Percentiles rank a stretch among this genome's conserved stretches.
Evolutionary conservation across 2,329 filamentous ascomycete species (phyloP).

Genomic region (Pseudocercospora fuligena): DNA sequence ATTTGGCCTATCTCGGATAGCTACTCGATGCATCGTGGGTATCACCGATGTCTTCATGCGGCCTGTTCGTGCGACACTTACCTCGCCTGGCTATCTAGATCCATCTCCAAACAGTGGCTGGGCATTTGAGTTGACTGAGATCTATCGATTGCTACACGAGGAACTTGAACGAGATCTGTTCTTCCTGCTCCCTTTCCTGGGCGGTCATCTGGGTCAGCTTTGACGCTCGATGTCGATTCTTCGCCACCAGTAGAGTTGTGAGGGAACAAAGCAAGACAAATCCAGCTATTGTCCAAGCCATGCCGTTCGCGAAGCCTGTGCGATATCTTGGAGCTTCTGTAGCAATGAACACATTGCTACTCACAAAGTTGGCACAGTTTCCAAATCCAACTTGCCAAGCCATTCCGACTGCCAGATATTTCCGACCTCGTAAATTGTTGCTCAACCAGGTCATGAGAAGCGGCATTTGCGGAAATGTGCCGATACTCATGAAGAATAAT

Average conservation of each 20-base stretch:
- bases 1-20: too few relatives aligned
- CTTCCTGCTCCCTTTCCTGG: constrained; percentile 11
- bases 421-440: constrained; percentile 15
- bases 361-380: constrained; percentile 18
- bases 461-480: constrained; percentile 21
- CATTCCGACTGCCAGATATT: constrained; percentile 20
- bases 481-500: constrained; percentile 22
- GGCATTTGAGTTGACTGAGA: not conserved
- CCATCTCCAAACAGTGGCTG: too few relatives aligned
- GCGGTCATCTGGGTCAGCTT: constrained; percentile 5
- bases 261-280: constrained; percentile 13
- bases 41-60: too few relatives aligned
- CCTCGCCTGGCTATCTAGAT: too few relatives aligned
- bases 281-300: constrained; percentile 10
- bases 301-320: constrained; percentile 14
- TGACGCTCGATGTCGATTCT: constrained; percentile 13
- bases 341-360: constrained; percentile 20
- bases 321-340: constrained; percentile 15
- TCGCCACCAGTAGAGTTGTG: constrained; percentile 5
- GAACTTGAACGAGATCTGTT: constrained; percentile 16
- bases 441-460: constrained; percentile 19
- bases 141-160: constrained; percentile 5
- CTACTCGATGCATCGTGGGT: too few relatives aligned
- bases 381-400: constrained; percentile 21
- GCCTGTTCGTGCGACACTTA: too few relatives aligned